A percentile compares a stretch with the other conserved stretches of the same genome.
phyloP scores from a whole-genome alignment of 495 filamentous ascomycete species.

The Glarea lozoyensis region DNA sequence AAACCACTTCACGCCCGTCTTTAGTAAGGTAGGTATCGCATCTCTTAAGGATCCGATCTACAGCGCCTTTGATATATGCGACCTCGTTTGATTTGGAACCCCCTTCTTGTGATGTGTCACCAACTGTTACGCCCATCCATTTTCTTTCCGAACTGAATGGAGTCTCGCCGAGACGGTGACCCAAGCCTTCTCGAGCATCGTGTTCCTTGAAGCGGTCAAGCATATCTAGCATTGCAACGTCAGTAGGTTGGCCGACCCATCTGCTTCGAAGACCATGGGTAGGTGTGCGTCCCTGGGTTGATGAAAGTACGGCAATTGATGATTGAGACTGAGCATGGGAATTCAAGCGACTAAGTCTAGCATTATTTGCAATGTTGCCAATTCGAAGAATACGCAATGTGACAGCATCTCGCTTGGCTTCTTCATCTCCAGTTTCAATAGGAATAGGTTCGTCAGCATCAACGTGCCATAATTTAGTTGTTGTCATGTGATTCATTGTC shows the following conservation, averaged over 20 bases:
- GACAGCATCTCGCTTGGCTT: conserved; percentile 56
- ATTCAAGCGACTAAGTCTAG: conserved; percentile 54
- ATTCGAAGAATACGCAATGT: conserved; percentile 74
- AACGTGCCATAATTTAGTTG: conserved; percentile 93
- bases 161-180: conserved; percentile 68
- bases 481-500: conserved; percentile 97
- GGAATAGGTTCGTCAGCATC: conserved; percentile 62
- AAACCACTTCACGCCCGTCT: conserved; percentile 76
- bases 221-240: conserved; percentile 89
- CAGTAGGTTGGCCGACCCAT: conserved; percentile 95
- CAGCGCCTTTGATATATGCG: conserved; percentile 89
- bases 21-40: conserved; percentile 87
- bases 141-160: conserved; percentile 96
- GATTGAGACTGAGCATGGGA: conserved; percentile 51
- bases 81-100: conserved; percentile 52
- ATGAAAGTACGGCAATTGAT: conserved; percentile 67
- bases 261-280: conserved; percentile 43
- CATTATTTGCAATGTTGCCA: conserved; percentile 96
- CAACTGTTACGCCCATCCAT: conserved; percentile 96
- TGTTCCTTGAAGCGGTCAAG: conserved; percentile 83
- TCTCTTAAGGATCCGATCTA: conserved; percentile 76
- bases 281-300: conserved; percentile 46
- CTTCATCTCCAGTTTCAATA: conserved; percentile 59
- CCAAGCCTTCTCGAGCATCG: conserved; percentile 78
- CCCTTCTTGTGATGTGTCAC: conserved; percentile 28